Base-by-base conservation (phyloP, 2,329 filamentous ascomycete genomes). In the Cladosporium oxysporum region DNA sequence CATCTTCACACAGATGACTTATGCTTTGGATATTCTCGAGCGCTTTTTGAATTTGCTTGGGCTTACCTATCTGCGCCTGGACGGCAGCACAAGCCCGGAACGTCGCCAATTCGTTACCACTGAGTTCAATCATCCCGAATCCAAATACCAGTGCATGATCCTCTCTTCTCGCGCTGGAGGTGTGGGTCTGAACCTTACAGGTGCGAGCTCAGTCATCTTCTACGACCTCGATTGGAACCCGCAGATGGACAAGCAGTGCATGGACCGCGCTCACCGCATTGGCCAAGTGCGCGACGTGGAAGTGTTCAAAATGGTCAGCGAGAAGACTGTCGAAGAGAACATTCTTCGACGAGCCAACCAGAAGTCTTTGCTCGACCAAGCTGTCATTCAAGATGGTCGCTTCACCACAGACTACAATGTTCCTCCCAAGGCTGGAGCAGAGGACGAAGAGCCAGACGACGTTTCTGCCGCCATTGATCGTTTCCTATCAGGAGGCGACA, bases 1-100 rank as follows among this genome's bases (percentile, higher is more conserved):
- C 60, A 99, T 99, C 76, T 99, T 99, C 79, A 98, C 96, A 0
- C 95, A 99, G 75, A 99, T 99, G 95, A 98, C 95, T 57, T 97
- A 96, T 77, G 95, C 98, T 55, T 85, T 99, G 21, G 94, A 99
- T 77, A 96, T 99, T 64, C 84, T 99, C 2, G 95, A 99, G 77
- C 93, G 95, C 71, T 99, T 99, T 76, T 87, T 99, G 71, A 98
- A 97, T 75, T 97, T 99, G 60, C 94, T 99, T 73, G 94, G 94
- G 0, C 92, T 98, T 81, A 95, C 96, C 65, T 99, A 99, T 76
- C 86, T 99, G 21, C 92, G 95, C 23, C 86, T 99, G 5, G 95
- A 99, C 75, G 95, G 95, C n/a, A 90, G 92, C 6, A 98, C 95
- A 26, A 96, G 96, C 76, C 90, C 98, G 16, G 95, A 99, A 78